Conservation (phyloP, 371 early-diverging fungal genomes). For the Mucor lusitanicus region DNA sequence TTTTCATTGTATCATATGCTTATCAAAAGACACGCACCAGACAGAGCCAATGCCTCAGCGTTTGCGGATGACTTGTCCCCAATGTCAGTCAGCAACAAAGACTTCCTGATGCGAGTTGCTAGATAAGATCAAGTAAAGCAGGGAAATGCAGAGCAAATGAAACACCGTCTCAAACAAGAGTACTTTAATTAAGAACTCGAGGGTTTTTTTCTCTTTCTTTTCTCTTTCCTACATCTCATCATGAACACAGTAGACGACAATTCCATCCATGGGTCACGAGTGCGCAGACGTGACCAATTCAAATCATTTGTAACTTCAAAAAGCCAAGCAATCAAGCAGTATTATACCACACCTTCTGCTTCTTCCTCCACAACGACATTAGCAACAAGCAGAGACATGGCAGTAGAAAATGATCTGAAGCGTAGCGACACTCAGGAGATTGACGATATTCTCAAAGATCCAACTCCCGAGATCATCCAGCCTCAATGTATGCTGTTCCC, state of each 20-base stretch:
- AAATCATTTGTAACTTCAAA: conserved; percentile 30
- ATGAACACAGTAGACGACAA: neutral
- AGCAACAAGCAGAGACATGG: neutral
- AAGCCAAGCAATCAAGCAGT: conserved; percentile 21
- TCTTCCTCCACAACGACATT: neutral
- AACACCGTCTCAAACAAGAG: neutral
- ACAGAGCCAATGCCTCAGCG: no score
- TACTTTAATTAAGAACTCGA: neutral
- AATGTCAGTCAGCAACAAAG: no score
- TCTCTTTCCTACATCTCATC: neutral
- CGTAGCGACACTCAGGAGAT: conserved; percentile 26
- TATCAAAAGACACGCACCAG: no score
- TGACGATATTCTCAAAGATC: conserved; percentile 21
- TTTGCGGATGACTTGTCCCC: no score
- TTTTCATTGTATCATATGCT: no score
- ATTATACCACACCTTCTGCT: neutral
- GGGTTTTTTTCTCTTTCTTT: neutral
- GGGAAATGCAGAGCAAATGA: neutral
- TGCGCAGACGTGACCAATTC: conserved; percentile 24
- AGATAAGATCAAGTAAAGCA: no score
- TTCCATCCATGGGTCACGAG: neutral
- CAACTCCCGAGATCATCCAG: conserved; percentile 22
- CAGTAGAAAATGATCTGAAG: conserved; percentile 1
- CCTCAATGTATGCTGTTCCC: conserved; percentile 48
- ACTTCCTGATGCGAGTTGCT: no score